phyloP scores from a whole-genome alignment of 2,329 filamentous ascomycete genomes.

The Malbranchea cinnamomea region DNA sequence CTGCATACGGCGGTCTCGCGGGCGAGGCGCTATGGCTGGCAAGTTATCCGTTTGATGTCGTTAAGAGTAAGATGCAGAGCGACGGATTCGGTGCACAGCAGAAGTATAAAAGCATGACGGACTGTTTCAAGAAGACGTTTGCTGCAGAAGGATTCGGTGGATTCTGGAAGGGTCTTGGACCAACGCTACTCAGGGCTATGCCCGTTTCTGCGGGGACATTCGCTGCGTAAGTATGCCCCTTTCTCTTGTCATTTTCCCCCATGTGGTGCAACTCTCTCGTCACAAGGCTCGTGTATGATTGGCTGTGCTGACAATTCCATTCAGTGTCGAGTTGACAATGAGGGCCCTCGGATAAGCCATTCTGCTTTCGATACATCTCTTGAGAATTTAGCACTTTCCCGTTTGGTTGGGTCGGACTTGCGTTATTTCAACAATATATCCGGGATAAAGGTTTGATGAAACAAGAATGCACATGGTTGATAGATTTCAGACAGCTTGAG shows the following conservation, averaged over 20 bases:
- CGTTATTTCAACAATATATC: no score
- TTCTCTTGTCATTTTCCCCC: conserved; percentile 6
- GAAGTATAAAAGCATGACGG: conserved; percentile 67
- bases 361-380: background rate
- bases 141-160: conserved; percentile 59
- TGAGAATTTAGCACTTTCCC: no score
- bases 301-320: conserved; percentile 7
- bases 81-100: conserved; percentile 67
- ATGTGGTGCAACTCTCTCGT: no score
- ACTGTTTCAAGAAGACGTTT: conserved; percentile 78
- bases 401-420: no score
- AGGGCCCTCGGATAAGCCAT: conserved; percentile 27
- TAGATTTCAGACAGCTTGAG: no score
- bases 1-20: conserved; percentile 80
- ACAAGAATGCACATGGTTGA: no score
- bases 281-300: no score
- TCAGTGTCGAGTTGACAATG: conserved; percentile 33
- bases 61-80: conserved; percentile 99
- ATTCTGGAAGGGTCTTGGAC: conserved; percentile 90
- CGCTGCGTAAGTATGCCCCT: conserved; percentile 44
- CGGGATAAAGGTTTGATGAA: no score
- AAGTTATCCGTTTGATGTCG: conserved; percentile 89
- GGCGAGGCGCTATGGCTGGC: conserved; percentile 87
- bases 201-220: conserved; percentile 97
- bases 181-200: conserved; percentile 87